Evolutionary conservation across 768 basidiomycete genomes (phyloP), one percentile per base, ranked within the genome.

Genomic region (Amanita exitialis): DNA sequence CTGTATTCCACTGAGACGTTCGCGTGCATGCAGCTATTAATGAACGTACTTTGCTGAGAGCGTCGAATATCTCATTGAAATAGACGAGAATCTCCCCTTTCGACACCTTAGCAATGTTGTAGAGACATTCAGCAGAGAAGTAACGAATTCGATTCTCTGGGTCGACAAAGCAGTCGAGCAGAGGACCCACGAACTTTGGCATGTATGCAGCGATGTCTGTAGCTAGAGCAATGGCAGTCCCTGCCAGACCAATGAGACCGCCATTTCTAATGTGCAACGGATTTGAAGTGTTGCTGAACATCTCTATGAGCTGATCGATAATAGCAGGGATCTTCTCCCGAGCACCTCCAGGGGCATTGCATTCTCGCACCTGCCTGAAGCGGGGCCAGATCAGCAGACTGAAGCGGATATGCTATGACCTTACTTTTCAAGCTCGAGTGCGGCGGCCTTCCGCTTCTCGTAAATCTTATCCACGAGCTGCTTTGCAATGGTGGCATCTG

Each of bases 51-150:
- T 97, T 98, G 74, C 90, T 93, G 54, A 98, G 75, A 1, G 93
- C 87, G 67, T 98, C 96, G 59, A 99, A 99, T 50, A 98, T 91
- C 52, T 94, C 92, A 62, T 99, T 99, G 72, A 97, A 99, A 64
- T 94, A 96, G 12, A 97, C 82, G 52, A 99, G 71, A 28, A 98
- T 85, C 66, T 97, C 95, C 35, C 95, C 96, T 60, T 96, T 95
- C 28, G 93, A 95, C 13, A 96, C 94, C 66, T 94, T 91, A 23
- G 89, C 90, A 56, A 99, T 94, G 68, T 99, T 99, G 71, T 99
- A 99, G 56, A 99, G 70, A 61, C 93, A 95, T 64, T 99, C 96
- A 21, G 92, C 94, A 4, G 95, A 95, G 71, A 96, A 97, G 69
- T 98, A 99, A 39, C 92, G 81, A 54, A 98, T 91, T 62, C 92